Evolutionary conservation across 306 rosid species (phyloP), one percentile per base, ranked within the genome.

Genomic region (Vigna angularis): DNA sequence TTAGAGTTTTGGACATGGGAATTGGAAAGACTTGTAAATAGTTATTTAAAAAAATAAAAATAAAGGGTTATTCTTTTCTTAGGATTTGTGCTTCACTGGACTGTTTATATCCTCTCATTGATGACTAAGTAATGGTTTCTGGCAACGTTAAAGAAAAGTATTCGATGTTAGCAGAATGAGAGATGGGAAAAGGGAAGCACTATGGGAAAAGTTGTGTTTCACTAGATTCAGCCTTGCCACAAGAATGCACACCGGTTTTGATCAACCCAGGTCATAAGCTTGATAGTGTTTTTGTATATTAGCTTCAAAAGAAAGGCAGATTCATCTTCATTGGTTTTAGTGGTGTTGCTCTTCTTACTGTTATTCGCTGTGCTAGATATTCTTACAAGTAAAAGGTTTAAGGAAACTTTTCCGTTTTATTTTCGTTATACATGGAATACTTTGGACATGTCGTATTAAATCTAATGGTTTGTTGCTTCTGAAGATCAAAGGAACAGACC

Each of bases 401-500:
- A 16, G 7, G 73, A 69, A 62, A 52, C n/a, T 28, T 74, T 16
- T 55, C 70, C 56, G 16, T 13, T 80, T 70, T 26, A 47, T 9
- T 34, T 67, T 16, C 34, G 4, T 80, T 32, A 32, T 68, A 48
- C 61, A 34, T 55, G 16, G 18, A 72, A 42, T 73, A 51, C 42
- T 61, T 32, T 71, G 32, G 20, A 34, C 15, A 53, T 72, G 81
- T 11, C 51, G 32, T 68, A 75, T 61, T 22, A 87, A 86, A 72
- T 85, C 82, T 38, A 56, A 52, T 69, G 30, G 68, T 79, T 71
- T 13, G 51, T 80, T 32, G 48, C 75, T 81, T 66, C 62, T 50
- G 85, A 86, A 69, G 59, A 47, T 72, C 89, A 86, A 3, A 77
- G 68, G 84, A 86, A 51, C 80, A 74, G 76, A 85, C 78, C 65